Conservation (phyloP, 2,329 filamentous ascomycete genomes). For the Phoma herbarum region DNA sequence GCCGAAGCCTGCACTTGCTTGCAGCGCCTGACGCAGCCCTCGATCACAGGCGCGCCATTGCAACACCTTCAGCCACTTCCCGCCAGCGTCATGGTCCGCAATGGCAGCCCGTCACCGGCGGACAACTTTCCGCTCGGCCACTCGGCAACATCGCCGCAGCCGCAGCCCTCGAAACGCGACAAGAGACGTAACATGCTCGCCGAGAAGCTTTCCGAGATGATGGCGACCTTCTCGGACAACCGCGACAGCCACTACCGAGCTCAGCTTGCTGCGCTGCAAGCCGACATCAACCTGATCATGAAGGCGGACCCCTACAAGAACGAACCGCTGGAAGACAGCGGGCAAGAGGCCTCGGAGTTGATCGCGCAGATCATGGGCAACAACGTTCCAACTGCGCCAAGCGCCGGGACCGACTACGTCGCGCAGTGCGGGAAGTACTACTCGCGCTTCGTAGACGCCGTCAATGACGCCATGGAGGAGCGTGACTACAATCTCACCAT, state of each 20-base stretch:
- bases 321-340: slow-evolving; percentile 70
- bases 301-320: slow-evolving; percentile 82
- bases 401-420: slow-evolving; percentile 73
- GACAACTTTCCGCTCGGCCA: slow-evolving; percentile 49
- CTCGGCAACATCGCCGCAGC: slow-evolving; percentile 55
- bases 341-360: slow-evolving; percentile 72
- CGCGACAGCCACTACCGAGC: slow-evolving; percentile 86
- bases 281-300: slow-evolving; percentile 86
- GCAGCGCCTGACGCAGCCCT: slow-evolving; percentile 9
- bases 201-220: slow-evolving; percentile 79
- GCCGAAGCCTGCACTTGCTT: slow-evolving; percentile 16
- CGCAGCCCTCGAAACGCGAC: slow-evolving; percentile 80
- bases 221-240: slow-evolving; percentile 79
- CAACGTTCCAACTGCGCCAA: slow-evolving; percentile 53
- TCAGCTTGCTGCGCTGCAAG: slow-evolving; percentile 89
- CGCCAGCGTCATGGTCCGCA: slow-evolving; percentile 47
- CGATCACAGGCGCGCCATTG: not conserved
- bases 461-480: slow-evolving; percentile 88
- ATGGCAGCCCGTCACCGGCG: slow-evolving; percentile 49
- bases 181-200: slow-evolving; percentile 84
- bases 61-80: not conserved
- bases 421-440: slow-evolving; percentile 80
- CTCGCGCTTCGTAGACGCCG: slow-evolving; percentile 81
- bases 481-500: slow-evolving; percentile 83
- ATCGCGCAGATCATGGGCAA: slow-evolving; percentile 57